A percentile compares a stretch with the other conserved stretches of the same genome.
Conservation (phyloP, 805 yeast genomes). For the Ogataea paradorogensis region DNA sequence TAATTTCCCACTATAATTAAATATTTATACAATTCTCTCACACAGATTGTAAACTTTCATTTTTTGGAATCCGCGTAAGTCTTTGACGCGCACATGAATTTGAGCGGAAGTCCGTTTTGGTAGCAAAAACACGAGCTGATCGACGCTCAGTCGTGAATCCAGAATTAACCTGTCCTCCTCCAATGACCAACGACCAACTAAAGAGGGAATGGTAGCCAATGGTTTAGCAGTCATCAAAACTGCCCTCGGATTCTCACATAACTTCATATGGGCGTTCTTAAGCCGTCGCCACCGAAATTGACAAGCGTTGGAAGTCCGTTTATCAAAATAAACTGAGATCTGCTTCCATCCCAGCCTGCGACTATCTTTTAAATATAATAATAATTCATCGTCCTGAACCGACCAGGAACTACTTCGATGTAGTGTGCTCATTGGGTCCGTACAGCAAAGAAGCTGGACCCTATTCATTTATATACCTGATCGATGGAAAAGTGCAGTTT, state of each 20-base stretch:
- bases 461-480: neutral
- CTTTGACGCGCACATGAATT: slow-evolving; percentile 5
- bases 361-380: slow-evolving; percentile 74
- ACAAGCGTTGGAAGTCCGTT: slow-evolving; percentile 85
- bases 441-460: neutral
- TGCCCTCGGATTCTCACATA: neutral
- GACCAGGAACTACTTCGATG: slow-evolving; percentile 53
- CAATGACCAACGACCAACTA: slow-evolving; percentile 40
- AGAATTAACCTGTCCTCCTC: slow-evolving; percentile 73
- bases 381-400: slow-evolving; percentile 65
- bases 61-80: neutral
- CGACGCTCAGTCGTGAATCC: slow-evolving; percentile 60
- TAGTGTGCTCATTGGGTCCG: neutral
- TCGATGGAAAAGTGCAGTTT: slow-evolving; percentile 1
- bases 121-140: slow-evolving; percentile 68
- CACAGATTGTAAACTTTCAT: slow-evolving; percentile 3
- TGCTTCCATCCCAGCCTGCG: slow-evolving; percentile 89
- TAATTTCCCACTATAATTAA: neutral
- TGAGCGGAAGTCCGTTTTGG: slow-evolving; percentile 76
- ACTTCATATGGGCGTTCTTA: slow-evolving; percentile 40
- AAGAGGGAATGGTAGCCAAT: slow-evolving; percentile 5
- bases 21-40: neutral
- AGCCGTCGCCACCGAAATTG: slow-evolving; percentile 86
- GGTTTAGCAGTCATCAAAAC: neutral
- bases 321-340: slow-evolving; percentile 69